phyloP scores from a whole-genome alignment of 768 basidiomycete species.

The Boletus sp. region DNA sequence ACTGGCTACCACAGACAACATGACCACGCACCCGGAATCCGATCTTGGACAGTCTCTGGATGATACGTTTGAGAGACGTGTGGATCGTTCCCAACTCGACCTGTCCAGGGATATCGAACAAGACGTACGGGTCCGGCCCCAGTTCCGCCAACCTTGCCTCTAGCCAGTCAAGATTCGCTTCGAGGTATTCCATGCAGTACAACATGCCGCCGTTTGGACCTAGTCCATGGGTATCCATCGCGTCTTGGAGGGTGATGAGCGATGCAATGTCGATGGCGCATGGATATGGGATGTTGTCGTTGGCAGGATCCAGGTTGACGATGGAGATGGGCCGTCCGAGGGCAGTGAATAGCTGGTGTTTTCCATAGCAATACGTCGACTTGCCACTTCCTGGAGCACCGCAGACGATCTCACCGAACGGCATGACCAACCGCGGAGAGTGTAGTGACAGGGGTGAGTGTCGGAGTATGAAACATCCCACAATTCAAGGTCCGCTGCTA shows the following conservation, averaged over 20 bases:
- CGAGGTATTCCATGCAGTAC: slow-evolving; percentile 95
- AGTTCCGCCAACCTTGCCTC: slow-evolving; percentile 62
- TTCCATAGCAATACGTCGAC: slow-evolving; percentile 85
- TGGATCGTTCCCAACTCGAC: slow-evolving; percentile 98
- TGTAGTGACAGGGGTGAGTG: background rate
- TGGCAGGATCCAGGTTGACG: slow-evolving; percentile 96
- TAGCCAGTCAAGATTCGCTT: slow-evolving; percentile 91
- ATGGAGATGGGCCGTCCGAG: slow-evolving; percentile 82
- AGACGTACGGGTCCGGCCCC: slow-evolving; percentile 74
- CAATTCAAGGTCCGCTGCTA: slow-evolving; percentile 9
- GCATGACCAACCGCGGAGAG: slow-evolving; percentile 53
- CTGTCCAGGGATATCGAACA: slow-evolving; percentile 97
- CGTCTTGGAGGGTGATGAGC: slow-evolving; percentile 83
- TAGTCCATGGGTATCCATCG: slow-evolving; percentile 77
- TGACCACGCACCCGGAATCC: slow-evolving; percentile 75
- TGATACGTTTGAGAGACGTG: slow-evolving; percentile 78
- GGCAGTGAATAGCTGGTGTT: slow-evolving; percentile 85
- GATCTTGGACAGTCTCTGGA: slow-evolving; percentile 63
- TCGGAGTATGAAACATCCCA: slow-evolving; percentile 13
- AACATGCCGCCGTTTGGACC: slow-evolving; percentile 97
- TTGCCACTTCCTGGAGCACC: slow-evolving; percentile 86
- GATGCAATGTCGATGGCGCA: slow-evolving; percentile 82
- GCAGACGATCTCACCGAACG: slow-evolving; percentile 84
- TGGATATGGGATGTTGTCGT: slow-evolving; percentile 85
- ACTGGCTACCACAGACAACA: background rate